These are phyloP conservation scores for Casuarina cunninghamiana DNA, from an alignment of 306 rosid species.

Conservation along the genomic window DNA sequence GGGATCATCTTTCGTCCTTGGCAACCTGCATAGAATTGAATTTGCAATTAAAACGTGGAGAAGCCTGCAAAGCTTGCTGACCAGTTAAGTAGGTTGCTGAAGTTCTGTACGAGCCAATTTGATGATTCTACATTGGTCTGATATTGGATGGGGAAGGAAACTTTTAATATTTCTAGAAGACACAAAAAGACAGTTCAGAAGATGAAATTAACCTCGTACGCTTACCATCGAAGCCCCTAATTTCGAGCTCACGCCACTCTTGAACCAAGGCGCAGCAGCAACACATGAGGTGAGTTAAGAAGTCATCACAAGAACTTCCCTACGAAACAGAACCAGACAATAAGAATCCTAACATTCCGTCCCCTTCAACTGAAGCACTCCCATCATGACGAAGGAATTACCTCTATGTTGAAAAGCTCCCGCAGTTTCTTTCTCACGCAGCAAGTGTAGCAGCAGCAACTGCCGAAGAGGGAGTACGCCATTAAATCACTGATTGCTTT, in stretches of 20 bases:
- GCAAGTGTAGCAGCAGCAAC: constrained; percentile 41
- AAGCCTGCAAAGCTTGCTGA: background rate
- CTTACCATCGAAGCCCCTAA: constrained; percentile 30
- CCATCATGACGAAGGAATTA: background rate
- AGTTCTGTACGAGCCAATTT: no score
- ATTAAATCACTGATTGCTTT: constrained; percentile 25
- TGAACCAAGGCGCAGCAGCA: constrained; percentile 49
- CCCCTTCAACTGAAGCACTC: background rate
- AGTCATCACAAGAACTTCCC: constrained; percentile 42
- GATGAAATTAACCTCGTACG: background rate
- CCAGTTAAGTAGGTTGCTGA: background rate
- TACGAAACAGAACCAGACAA: background rate
- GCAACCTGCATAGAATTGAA: constrained; percentile 19
- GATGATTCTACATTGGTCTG: no score
- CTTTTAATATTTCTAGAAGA: background rate
- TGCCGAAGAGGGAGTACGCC: constrained; percentile 27
- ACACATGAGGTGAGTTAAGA: constrained; percentile 36
- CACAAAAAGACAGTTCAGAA: background rate
- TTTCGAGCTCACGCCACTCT: constrained; percentile 35
- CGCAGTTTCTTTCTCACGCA: constrained; percentile 40
- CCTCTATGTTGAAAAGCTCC: constrained; percentile 30
- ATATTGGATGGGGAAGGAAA: no score
- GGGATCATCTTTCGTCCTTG: constrained; percentile 30
- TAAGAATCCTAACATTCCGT: background rate
- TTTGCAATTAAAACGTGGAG: background rate